Evolutionary conservation across 169 alveolate species (phyloP).

Genomic region (Plasmodium chabaudi): DNA sequence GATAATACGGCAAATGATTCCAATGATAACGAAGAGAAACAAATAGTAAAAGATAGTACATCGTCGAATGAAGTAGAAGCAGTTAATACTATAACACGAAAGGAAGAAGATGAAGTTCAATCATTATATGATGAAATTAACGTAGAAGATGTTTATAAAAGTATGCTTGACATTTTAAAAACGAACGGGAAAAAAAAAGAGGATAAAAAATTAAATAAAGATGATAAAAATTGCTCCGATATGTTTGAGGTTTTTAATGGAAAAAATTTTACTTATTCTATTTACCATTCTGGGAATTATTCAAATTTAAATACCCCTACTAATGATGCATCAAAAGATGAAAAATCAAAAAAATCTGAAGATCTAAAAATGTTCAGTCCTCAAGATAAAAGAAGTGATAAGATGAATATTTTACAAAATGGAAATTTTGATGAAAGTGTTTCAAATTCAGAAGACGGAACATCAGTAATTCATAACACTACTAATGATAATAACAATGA

Average conservation of each 20-base stretch:
- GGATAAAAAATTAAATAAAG: too few relatives aligned
- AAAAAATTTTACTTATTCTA: constrained; percentile 20
- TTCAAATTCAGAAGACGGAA: neutral
- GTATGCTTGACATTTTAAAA: constrained; percentile 8
- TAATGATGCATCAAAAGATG: constrained; percentile 2
- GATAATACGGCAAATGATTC: neutral
- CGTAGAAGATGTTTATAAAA: constrained; percentile 10
- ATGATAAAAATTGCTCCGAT: neutral
- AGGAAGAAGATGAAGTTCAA: neutral
- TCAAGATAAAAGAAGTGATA: constrained; percentile 41
- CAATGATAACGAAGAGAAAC: neutral
- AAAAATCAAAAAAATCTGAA: constrained; percentile 1
- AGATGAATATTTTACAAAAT: constrained; percentile 2
- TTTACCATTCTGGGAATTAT: constrained; percentile 54
- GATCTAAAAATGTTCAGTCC: constrained; percentile 8
- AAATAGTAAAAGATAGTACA: neutral
- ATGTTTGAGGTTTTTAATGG: constrained; percentile 5
- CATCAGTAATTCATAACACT: neutral
- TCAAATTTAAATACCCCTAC: constrained; percentile 23
- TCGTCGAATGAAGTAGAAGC: neutral
- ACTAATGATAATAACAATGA: neutral
- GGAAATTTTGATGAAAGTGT: too few relatives aligned
- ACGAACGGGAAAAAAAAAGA: neutral
- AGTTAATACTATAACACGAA: too few relatives aligned
- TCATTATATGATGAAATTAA: constrained; percentile 34